These are phyloP conservation scores for Eucalyptus globulus DNA, from an alignment of 345 rosid species.

Conservation along the genomic window DNA sequence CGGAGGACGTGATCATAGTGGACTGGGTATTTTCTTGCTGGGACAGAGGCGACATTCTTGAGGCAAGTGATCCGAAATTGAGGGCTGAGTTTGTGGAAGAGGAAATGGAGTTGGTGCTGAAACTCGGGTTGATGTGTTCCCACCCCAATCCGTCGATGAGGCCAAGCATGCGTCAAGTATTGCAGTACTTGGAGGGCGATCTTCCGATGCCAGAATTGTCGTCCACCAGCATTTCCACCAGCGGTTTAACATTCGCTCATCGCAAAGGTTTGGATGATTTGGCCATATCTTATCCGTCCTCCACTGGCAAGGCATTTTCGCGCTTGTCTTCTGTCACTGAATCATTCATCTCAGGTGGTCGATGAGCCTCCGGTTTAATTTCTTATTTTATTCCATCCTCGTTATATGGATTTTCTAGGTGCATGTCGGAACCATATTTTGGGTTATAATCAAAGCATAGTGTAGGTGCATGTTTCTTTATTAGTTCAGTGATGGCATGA, in stretches of 20 bases:
- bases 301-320: not conserved
- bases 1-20: not conserved
- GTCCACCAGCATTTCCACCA: not conserved
- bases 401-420: too few species aligned
- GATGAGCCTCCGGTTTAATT: not conserved
- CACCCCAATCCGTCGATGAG: not conserved
- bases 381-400: too few species aligned
- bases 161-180: not conserved
- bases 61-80: not conserved
- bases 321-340: not conserved
- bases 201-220: conserved; percentile 17
- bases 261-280: conserved; percentile 30
- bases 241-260: conserved; percentile 10
- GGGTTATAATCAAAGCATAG: too few species aligned
- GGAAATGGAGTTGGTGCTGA: not conserved
- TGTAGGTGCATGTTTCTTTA: too few species aligned
- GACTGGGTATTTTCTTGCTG: not conserved
- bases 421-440: too few species aligned
- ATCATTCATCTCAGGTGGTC: not conserved
- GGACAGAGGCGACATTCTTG: not conserved
- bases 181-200: conserved; percentile 13
- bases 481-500: too few species aligned
- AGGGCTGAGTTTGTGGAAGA: not conserved
- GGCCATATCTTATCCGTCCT: conserved; percentile 20
- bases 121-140: not conserved